Base-by-base conservation (phyloP, 2,329 filamentous ascomycete species). In the Rutstroemia sp. region DNA sequence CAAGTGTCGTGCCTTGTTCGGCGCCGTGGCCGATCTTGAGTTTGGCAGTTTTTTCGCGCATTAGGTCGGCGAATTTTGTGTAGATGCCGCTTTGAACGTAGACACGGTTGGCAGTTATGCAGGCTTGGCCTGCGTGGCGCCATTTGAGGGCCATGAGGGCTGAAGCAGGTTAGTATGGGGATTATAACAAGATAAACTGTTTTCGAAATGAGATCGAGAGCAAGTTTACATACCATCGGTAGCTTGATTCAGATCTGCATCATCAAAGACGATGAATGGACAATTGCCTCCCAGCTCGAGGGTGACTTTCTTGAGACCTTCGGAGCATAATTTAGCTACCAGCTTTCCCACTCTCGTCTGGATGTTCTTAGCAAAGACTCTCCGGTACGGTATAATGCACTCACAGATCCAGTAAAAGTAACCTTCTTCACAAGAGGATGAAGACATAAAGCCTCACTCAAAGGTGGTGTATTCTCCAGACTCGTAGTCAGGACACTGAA, bases 221-320 rank as follows among this genome's bases (percentile, higher is more conserved):
- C 2, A 14, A 19, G 3, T 4, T 7, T 9, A 60, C 67, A 66
- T 63, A 77, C 76, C 66, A 68, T 75, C 71, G 61, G 76, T 67
- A n/a, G 78, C 78, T 63, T 79, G 75, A 16, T 84, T 77, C 19
- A 85, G 72, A 62, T 83, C 78, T 10, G 82, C 82, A 67, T 86
- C 82, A 59, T 85, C 79, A 59, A 86, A 86, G 27, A 86, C 77
- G 19, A 86, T 66, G 64, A 85, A 83, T 0, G 82, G 82, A 58
- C 82, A 85, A 67, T 86, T 86, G 18, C 82, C 82, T 53, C 82
- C 82, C 10, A 86, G 73, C 64, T 86, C 82, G 7, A 86, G 73
- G 0, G 83, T 86, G 19, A 82, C 74, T 62, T 86, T 86, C 73
- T 85, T 86, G 57, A 86, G 67, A 0, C 79, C 80, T 46, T 81